phyloP scores from a whole-genome alignment of 1,139 yeast species.

The Yamadazyma oceani region DNA sequence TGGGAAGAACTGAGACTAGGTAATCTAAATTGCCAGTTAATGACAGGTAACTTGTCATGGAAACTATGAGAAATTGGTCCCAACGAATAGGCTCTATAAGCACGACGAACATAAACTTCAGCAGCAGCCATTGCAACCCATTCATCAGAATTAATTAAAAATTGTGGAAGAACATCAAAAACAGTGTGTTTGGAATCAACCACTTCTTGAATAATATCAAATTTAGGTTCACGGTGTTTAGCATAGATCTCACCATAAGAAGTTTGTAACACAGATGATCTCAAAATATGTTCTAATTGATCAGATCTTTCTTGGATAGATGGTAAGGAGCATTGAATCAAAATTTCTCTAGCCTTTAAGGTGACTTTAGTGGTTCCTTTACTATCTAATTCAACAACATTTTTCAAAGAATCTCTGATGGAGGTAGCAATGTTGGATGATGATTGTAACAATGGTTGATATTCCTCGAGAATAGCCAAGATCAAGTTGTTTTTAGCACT shows the following conservation, averaged over 20 bases:
- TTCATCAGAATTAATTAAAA: constrained; percentile 78
- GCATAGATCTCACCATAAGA: constrained; percentile 81
- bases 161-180: constrained; percentile 91
- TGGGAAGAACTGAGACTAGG: constrained; percentile 72
- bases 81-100: constrained; percentile 93
- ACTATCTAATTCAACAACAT: constrained; percentile 82
- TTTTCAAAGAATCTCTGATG: constrained; percentile 70
- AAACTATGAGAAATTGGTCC: constrained; percentile 68
- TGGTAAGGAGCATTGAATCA: constrained; percentile 95
- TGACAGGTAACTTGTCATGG: constrained; percentile 63
- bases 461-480: constrained; percentile 78
- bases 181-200: constrained; percentile 96
- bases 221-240: constrained; percentile 79
- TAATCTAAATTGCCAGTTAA: constrained; percentile 89
- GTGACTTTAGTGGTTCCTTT: constrained; percentile 92
- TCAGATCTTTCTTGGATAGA: constrained; percentile 95
- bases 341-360: constrained; percentile 92
- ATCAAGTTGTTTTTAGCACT: constrained; percentile 90
- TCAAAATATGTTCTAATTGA: constrained; percentile 92
- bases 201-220: constrained; percentile 80
- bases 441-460: constrained; percentile 73
- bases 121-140: constrained; percentile 95
- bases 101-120: constrained; percentile 94
- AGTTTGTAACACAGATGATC: constrained; percentile 87
- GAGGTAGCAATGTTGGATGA: constrained; percentile 67